Evolutionary conservation across 1,284 basidiomycete species (phyloP).

Genomic region (Stereum hirsutum): DNA sequence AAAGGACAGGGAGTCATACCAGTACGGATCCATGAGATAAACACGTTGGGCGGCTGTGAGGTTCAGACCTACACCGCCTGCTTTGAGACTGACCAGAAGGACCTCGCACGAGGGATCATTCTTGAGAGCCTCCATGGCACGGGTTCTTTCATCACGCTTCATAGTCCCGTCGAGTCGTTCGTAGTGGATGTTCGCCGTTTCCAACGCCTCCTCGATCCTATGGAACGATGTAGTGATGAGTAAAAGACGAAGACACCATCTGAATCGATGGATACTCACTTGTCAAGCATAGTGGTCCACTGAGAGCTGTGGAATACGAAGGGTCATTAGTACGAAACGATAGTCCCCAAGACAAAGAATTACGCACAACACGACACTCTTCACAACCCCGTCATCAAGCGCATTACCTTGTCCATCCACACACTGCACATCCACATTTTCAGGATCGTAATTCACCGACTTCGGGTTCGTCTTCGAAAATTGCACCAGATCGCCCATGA

Average conservation of each 20-base stretch:
- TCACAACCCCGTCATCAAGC: constrained; percentile 59
- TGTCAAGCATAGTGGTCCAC: constrained; percentile 95
- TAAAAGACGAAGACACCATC: constrained; percentile 7
- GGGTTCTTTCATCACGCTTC: constrained; percentile 87
- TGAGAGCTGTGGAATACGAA: constrained; percentile 68
- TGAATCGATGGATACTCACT: constrained; percentile 35
- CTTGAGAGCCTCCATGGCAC: constrained; percentile 87
- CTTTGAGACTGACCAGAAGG: constrained; percentile 90
- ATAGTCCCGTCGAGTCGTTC: constrained; percentile 94
- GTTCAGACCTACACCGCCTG: constrained; percentile 95
- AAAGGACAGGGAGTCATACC: constrained; percentile 42
- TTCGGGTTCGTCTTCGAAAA: constrained; percentile 76
- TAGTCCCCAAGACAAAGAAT: constrained; percentile 2
- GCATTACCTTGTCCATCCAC: constrained; percentile 67
- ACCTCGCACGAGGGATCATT: constrained; percentile 82
- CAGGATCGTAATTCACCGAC: constrained; percentile 77
- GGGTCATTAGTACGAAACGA: constrained; percentile 5
- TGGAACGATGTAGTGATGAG: constrained; percentile 11
- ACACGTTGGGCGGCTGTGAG: constrained; percentile 88
- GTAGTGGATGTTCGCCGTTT: constrained; percentile 73
- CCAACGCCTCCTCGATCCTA: constrained; percentile 84
- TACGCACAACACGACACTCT: constrained; percentile 89
- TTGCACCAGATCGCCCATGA: constrained; percentile 66
- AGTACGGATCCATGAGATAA: constrained; percentile 94
- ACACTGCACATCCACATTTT: constrained; percentile 61